These are phyloP conservation scores for Lichtheimia ramosa DNA, from an alignment of 371 early-diverging fungal genomes.

Conservation along the genomic window DNA sequence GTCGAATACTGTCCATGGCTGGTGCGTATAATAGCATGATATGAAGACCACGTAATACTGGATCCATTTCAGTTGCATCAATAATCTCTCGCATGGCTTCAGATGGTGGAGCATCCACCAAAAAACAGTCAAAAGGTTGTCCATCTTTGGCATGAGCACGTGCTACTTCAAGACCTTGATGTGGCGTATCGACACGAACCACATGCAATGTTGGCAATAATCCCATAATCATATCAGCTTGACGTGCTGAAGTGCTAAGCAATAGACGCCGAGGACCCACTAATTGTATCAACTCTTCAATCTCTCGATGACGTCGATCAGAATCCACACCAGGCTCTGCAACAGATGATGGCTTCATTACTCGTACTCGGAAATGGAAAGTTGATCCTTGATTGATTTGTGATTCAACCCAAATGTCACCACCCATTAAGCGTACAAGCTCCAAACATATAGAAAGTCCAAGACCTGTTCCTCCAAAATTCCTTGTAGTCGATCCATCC, in stretches of 20 bases:
- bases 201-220: conserved; percentile 25
- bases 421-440: conserved; percentile 57
- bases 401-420: conserved; percentile 53
- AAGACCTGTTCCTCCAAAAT: conserved; percentile 65
- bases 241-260: conserved; percentile 19
- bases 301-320: conserved; percentile 24
- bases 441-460: conserved; percentile 63
- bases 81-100: conserved; percentile 18
- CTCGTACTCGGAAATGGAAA: conserved; percentile 48
- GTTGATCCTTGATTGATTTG: conserved; percentile 50
- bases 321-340: conserved; percentile 22
- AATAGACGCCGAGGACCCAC: conserved; percentile 40
- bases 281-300: conserved; percentile 18
- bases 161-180: conserved; percentile 16
- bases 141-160: not conserved
- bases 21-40: conserved; percentile 35
- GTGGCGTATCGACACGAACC: conserved; percentile 10
- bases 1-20: conserved; percentile 31
- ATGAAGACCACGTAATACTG: conserved; percentile 15
- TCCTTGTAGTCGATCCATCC: conserved; percentile 57
- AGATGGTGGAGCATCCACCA: conserved; percentile 32
- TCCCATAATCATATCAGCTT: conserved; percentile 27
- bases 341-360: conserved; percentile 37
- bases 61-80: conserved; percentile 15
- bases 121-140: conserved; percentile 25